phyloP scores from a whole-genome alignment of 129 eudicot genomes.

The Lactuca saligna region DNA sequence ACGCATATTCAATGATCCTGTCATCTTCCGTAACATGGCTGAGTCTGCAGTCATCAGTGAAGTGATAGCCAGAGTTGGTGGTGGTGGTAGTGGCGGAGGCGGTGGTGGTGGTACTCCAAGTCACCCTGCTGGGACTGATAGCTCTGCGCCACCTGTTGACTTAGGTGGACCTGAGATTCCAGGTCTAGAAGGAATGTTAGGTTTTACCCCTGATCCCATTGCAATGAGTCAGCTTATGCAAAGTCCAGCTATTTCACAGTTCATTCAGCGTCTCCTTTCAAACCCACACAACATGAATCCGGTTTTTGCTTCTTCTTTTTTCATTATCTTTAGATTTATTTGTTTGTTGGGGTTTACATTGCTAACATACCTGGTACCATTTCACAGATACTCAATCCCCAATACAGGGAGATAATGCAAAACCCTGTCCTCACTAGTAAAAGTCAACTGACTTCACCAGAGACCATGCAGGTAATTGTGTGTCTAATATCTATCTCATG shows the following conservation, averaged over 20 bases:
- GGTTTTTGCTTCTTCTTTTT: slow-evolving; percentile 27
- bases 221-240: slow-evolving; percentile 47
- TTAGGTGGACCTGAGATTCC: slow-evolving; percentile 51
- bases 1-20: too few relatives aligned
- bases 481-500: too few relatives aligned
- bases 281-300: slow-evolving; percentile 70
- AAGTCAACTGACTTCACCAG: slow-evolving; percentile 50
- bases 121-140: slow-evolving; percentile 37
- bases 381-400: slow-evolving; percentile 53
- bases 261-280: slow-evolving; percentile 63
- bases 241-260: slow-evolving; percentile 61
- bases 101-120: slow-evolving; percentile 36
- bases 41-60: too few relatives aligned
- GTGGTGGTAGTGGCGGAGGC: background rate
- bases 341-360: slow-evolving; percentile 10
- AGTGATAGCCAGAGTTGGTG: too few relatives aligned
- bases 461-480: slow-evolving; percentile 54
- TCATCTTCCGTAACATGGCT: too few relatives aligned
- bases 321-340: background rate
- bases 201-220: slow-evolving; percentile 46
- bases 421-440: slow-evolving; percentile 54
- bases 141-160: slow-evolving; percentile 41
- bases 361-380: slow-evolving; percentile 23
- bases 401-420: slow-evolving; percentile 56
- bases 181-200: slow-evolving; percentile 42